Evolutionary conservation across 495 filamentous ascomycete genomes (phyloP), one percentile per base, ranked within the genome.

Genomic region (Daldinia childiae): DNA sequence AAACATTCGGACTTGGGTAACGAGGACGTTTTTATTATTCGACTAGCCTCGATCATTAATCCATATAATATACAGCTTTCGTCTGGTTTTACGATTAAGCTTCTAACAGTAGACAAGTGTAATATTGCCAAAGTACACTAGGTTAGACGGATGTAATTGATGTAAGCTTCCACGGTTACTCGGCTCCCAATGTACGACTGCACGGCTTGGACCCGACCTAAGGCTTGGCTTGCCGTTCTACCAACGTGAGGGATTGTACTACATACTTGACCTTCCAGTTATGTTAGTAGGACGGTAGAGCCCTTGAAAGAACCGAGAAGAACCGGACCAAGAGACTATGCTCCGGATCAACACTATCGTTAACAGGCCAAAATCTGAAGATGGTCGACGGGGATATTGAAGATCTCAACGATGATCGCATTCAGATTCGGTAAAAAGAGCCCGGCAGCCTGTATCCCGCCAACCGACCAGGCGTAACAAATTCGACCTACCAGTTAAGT

Each of bases 1-100:
- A 67, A 45, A 15, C 57, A 29, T 60, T 45, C 60, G 39, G 30
- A 34, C 21, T 50, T 50, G n/a, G 38, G 69, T 50, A 32, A 26
- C 43, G 45, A 66, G 48, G 56, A 39, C 24, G 58, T 64, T 51
- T 45, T 63, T 68, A 71, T 62, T 66, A 66, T 62, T 62, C 69
- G 66, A 66, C 39, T 62, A 62, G 66, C 27, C 62, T 62, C 58
- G 66, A 68, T 69, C 45, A 26, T 58, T 19, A 5, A 63, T 48
- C 19, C 39, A 36, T 57, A 9, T 45, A 29, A 50, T 39, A 60
- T 29, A 32, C n/a, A 43, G 48, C 51, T 9, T 14, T 51, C 51
- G 67, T 73, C 56, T 39, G 66, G 62, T 58, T 62, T 58, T 55
- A 29, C 62, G 50, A 58, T 62, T 61, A 73, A 69, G 66, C 62